A percentile compares a stretch with the other conserved stretches of the same genome.
phyloP scores from a whole-genome alignment of 805 yeast species.

The Scheffersomyces amazonensis region DNA sequence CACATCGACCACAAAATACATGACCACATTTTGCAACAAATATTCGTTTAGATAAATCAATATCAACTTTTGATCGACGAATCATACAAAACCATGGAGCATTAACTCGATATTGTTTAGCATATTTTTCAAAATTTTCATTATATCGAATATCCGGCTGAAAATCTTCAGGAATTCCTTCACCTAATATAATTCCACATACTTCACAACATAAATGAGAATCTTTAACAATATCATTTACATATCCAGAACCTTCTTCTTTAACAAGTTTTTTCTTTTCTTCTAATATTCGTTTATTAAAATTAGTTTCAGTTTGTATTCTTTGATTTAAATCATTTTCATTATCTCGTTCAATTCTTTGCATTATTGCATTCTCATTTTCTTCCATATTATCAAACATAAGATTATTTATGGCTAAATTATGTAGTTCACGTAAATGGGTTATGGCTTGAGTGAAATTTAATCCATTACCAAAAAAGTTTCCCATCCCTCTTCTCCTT shows the following conservation, averaged over 20 bases:
- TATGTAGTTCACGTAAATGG: neutral
- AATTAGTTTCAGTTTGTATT: conserved; percentile 26
- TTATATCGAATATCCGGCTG: conserved; percentile 30
- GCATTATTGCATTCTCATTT: conserved; percentile 32
- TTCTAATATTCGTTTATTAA: conserved; percentile 24
- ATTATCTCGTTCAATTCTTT: conserved; percentile 38
- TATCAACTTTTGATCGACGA: conserved; percentile 51
- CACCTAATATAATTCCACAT: conserved; percentile 73
- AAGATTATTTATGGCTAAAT: neutral
- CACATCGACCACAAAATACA: conserved; percentile 83
- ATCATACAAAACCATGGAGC: conserved; percentile 67
- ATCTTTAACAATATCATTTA: conserved; percentile 23
- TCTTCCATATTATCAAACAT: conserved; percentile 4
- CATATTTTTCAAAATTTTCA: conserved; percentile 21
- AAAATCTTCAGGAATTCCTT: conserved; percentile 61
- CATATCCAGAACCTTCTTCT: conserved; percentile 24
- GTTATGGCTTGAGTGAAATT: neutral
- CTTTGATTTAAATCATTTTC: conserved; percentile 33
- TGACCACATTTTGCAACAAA: conserved; percentile 78
- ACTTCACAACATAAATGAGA: conserved; percentile 44
- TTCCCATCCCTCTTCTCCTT: neutral
- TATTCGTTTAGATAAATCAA: conserved; percentile 60
- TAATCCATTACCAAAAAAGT: neutral
- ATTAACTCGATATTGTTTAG: conserved; percentile 25
- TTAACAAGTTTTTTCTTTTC: conserved; percentile 25